These are phyloP conservation scores for Fusarium sp. DNA, from an alignment of 2,329 filamentous ascomycete species.

Conservation along the genomic window DNA sequence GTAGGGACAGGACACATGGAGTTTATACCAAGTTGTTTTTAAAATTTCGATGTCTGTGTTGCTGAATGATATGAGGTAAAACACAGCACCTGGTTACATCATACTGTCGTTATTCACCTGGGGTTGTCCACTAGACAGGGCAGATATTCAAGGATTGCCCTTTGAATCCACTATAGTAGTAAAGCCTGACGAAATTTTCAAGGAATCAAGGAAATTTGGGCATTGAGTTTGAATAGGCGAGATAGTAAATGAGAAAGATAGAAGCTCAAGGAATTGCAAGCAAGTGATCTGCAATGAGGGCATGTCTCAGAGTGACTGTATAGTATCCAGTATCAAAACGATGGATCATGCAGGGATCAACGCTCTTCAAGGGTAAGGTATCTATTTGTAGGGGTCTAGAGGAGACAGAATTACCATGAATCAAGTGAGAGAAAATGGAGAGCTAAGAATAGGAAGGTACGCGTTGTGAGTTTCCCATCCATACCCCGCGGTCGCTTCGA, in stretches of 20 bases:
- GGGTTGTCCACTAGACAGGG: not conserved
- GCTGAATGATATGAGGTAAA: not conserved
- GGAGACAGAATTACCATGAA: not conserved
- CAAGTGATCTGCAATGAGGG: not conserved
- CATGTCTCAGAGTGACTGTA: not conserved
- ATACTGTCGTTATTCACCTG: slow-evolving; percentile 12
- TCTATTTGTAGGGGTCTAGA: slow-evolving; percentile 1
- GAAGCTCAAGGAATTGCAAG: not conserved
- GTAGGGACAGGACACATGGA: slow-evolving; percentile 4
- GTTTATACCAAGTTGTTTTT: slow-evolving; percentile 10
- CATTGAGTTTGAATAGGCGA: not conserved
- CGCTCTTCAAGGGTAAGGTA: not conserved
- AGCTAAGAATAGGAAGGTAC: slow-evolving; percentile 1
- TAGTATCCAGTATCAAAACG: not conserved
- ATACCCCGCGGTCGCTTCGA: not conserved
- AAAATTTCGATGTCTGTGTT: not conserved
- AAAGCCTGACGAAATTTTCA: slow-evolving; percentile 2
- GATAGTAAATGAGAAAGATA: not conserved
- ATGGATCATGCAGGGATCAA: slow-evolving; percentile 5
- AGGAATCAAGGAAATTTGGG: slow-evolving; percentile 3
- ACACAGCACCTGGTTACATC: slow-evolving; percentile 8
- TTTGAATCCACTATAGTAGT: slow-evolving; percentile 10
- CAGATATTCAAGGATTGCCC: not conserved
- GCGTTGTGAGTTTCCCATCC: not conserved
- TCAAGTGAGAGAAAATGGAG: not conserved